Evolutionary conservation across 768 basidiomycete species (phyloP), one percentile per base, ranked within the genome.

Genomic region (Rhizopogon rudus): DNA sequence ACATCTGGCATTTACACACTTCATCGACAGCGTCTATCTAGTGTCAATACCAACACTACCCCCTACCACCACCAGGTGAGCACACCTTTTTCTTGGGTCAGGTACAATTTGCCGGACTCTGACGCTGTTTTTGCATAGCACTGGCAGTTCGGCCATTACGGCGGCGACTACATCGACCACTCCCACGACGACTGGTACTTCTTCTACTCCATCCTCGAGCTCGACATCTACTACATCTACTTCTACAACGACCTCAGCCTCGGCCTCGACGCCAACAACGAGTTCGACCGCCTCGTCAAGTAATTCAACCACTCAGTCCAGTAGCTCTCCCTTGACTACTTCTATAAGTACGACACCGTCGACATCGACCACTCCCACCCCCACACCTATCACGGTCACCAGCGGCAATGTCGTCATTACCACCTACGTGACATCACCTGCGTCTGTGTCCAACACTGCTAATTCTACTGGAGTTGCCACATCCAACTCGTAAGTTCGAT

Each of bases 401-500:
- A 57, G 43, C 22, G 20, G 5, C 3, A 13, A 14, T 16, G 14
- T 22, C 2, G 22, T 49, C 14, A 2, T 25, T 16, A 49, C 40
- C 44, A 48, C n/a, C 39, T 10, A 12, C 16, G n/a, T 48, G 7
- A 12, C 45, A 6, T 4, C 54, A 7, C 22, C 41, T 7, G 14
- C 56, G 9, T 31, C 59, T 17, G 14, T 41, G 4, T 39, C n/a
- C 40, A 49, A 28, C 41, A n/a, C 55, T 3, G 10, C 50, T 1
- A 1, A 60, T 0, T 9, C 56, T 0, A 4, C 50, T 10, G 3
- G 51, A 5, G n/a, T 16, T 16, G 10, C 57, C 1, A 44, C 60
- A 0, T 57, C 67, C 1, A 65, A 58, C 22, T 68, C 67, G 67
- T 68, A 25, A 58, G 67, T 70, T n/a, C 51, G 1, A 35, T 22